Evolutionary conservation across 306 rosid genomes (phyloP).

Genomic region (Trifolium pratense): DNA sequence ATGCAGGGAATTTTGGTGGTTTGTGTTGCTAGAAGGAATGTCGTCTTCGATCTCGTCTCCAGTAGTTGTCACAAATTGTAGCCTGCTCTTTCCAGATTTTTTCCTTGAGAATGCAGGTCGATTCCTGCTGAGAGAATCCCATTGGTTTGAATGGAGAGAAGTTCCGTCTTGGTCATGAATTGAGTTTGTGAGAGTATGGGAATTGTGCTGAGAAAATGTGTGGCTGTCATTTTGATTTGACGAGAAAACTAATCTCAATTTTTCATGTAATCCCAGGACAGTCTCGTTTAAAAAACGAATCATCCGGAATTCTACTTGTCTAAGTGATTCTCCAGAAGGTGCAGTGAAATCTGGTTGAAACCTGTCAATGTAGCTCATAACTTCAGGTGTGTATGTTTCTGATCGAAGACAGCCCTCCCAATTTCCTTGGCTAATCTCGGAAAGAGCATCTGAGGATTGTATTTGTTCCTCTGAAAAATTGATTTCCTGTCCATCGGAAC

Average conservation of each 20-base stretch:
- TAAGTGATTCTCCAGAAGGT: slow-evolving; percentile 92
- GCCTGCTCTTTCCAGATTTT: slow-evolving; percentile 93
- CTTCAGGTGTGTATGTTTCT: slow-evolving; percentile 82
- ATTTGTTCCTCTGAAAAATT: slow-evolving; percentile 74
- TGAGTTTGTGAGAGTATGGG: slow-evolving; percentile 68
- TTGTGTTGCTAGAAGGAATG: slow-evolving; percentile 59
- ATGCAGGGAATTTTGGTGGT: slow-evolving; percentile 64
- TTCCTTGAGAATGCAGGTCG: slow-evolving; percentile 77
- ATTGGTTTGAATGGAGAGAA: slow-evolving; percentile 58
- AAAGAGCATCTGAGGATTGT: slow-evolving; percentile 74
- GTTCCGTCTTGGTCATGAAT: slow-evolving; percentile 72
- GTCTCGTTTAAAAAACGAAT: slow-evolving; percentile 74
- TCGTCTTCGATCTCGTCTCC: slow-evolving; percentile 81
- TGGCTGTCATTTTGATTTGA: slow-evolving; percentile 69
- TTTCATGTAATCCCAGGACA: slow-evolving; percentile 76
- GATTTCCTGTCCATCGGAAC: slow-evolving; percentile 64
- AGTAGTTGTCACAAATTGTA: slow-evolving; percentile 80
- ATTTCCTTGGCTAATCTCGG: slow-evolving; percentile 93
- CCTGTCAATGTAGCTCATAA: slow-evolving; percentile 68
- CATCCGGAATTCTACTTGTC: slow-evolving; percentile 94
- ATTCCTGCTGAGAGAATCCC: slow-evolving; percentile 74
- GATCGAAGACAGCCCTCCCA: slow-evolving; percentile 97
- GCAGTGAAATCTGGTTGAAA: slow-evolving; percentile 91
- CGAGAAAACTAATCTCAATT: slow-evolving; percentile 62
- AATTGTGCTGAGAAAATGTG: slow-evolving; percentile 59